Conservation (phyloP, 768 basidiomycete species). For the Tulasnella sp. region DNA sequence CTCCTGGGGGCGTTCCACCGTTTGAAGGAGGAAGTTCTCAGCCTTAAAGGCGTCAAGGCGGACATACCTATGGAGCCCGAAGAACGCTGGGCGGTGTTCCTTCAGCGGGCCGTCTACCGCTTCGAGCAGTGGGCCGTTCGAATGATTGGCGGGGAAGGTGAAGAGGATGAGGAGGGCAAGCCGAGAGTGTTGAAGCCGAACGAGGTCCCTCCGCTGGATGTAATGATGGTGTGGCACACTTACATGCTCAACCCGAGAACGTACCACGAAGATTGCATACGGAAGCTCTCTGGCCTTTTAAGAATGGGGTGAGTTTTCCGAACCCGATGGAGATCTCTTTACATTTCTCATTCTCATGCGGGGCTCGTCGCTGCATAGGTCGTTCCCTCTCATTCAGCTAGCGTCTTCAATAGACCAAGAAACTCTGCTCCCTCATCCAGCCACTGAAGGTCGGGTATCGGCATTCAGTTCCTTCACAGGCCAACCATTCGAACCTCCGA, state of each 20-base stretch:
- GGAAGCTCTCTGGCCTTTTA: slow-evolving; percentile 22
- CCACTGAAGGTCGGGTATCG: neutral
- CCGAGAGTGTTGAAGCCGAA: neutral
- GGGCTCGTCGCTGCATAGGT: neutral
- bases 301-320: slow-evolving; percentile 25
- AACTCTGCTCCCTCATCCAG: slow-evolving; percentile 32
- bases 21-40: slow-evolving; percentile 25
- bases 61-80: slow-evolving; percentile 21
- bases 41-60: neutral
- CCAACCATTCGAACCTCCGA: slow-evolving; percentile 32
- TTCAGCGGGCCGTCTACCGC: slow-evolving; percentile 33
- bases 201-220: slow-evolving; percentile 24
- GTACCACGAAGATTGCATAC: slow-evolving; percentile 25
- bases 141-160: neutral
- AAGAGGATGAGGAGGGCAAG: neutral
- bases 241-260: slow-evolving; percentile 26
- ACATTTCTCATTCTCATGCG: neutral
- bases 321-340: neutral
- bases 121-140: slow-evolving; percentile 34
- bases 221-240: slow-evolving; percentile 31
- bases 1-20: slow-evolving; percentile 36
- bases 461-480: slow-evolving; percentile 28
- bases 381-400: slow-evolving; percentile 34
- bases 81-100: slow-evolving; percentile 30
- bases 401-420: slow-evolving; percentile 28